phyloP scores from a whole-genome alignment of 1,139 yeast species.

The Saccharomyces hybrid region DNA sequence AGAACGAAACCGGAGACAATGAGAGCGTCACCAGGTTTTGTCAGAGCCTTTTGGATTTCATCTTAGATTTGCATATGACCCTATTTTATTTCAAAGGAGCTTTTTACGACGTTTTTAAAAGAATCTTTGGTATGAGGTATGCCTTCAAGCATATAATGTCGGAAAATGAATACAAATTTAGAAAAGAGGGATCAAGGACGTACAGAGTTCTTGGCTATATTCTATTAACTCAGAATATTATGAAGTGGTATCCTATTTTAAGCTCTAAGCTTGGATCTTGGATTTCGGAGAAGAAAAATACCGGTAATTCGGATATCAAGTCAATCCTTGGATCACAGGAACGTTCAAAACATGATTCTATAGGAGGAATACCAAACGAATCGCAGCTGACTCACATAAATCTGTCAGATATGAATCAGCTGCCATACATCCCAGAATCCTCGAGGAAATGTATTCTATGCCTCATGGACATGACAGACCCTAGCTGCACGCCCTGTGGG shows the following conservation, averaged over 20 bases:
- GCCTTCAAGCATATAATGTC: constrained; percentile 60
- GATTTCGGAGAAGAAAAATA: neutral
- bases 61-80: constrained; percentile 67
- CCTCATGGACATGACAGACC: constrained; percentile 68
- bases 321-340: neutral
- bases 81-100: constrained; percentile 74
- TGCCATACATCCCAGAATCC: constrained; percentile 64
- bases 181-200: constrained; percentile 30
- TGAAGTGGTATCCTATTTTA: constrained; percentile 33
- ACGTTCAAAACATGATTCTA: neutral
- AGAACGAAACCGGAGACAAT: constrained; percentile 19
- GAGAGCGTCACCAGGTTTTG: constrained; percentile 25
- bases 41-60: constrained; percentile 41
- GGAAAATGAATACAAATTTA: constrained; percentile 33
- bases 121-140: constrained; percentile 74
- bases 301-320: neutral
- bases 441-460: constrained; percentile 82
- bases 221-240: constrained; percentile 51
- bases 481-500: constrained; percentile 85
- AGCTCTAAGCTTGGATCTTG: neutral
- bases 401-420: constrained; percentile 45
- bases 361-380: constrained; percentile 11
- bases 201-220: constrained; percentile 74
- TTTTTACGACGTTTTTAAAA: constrained; percentile 68
- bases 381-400: constrained; percentile 34